phyloP scores from a whole-genome alignment of 805 yeast species.

The Kluyveromyces lactis region DNA sequence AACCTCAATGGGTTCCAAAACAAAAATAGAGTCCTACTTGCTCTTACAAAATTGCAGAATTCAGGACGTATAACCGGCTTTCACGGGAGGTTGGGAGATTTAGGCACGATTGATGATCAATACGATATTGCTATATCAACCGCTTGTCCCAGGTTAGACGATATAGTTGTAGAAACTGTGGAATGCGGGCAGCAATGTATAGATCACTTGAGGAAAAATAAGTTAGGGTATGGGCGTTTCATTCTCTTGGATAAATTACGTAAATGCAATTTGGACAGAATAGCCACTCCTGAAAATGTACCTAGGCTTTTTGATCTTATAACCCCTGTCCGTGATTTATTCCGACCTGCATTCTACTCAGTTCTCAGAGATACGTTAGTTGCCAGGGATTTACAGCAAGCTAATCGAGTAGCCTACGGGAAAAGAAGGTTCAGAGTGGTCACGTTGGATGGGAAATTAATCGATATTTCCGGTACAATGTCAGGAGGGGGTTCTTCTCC shows the following conservation, averaged over 20 bases:
- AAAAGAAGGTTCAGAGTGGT: conserved; percentile 78
- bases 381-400: conserved; percentile 68
- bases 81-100: conserved; percentile 83
- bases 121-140: conserved; percentile 94
- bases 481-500: conserved; percentile 86
- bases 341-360: conserved; percentile 83
- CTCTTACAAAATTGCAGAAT: conserved; percentile 58
- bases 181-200: conserved; percentile 70
- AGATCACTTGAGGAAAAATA: conserved; percentile 71
- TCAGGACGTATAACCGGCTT: conserved; percentile 82
- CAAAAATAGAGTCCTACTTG: conserved; percentile 63
- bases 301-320: conserved; percentile 84
- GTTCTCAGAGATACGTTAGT: conserved; percentile 84
- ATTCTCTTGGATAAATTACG: conserved; percentile 71
- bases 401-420: conserved; percentile 84
- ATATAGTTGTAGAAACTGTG: conserved; percentile 81
- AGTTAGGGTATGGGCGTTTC: conserved; percentile 83
- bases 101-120: conserved; percentile 82
- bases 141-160: conserved; percentile 85
- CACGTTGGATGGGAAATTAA: conserved; percentile 83
- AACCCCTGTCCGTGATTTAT: conserved; percentile 53
- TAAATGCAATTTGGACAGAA: conserved; percentile 46
- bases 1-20: conserved; percentile 52
- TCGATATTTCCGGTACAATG: conserved; percentile 91
- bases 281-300: conserved; percentile 64